Evolutionary conservation across 306 rosid genomes (phyloP), one percentile per base, ranked within the genome.

Genomic region (Geum urbanum): DNA sequence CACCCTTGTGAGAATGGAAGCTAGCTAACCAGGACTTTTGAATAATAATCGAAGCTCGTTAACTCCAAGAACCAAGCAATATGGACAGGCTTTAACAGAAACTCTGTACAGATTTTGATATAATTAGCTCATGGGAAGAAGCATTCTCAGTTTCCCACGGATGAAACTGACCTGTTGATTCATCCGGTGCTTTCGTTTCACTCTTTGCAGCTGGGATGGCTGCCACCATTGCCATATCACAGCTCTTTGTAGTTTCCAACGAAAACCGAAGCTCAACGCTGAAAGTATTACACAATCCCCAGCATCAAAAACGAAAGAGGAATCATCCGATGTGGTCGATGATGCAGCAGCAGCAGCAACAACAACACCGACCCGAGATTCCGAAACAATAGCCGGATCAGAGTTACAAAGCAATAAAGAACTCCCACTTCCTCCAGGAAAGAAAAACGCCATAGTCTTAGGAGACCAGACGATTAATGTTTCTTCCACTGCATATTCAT

Each of bases 111-210:
- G 11, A 4, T 60, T 72, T 66, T 35, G 55, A 78, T 75, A 71
- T 64, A 63, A 67, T 68, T 32, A 32, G 7, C 74, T 56, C 54
- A 92, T 89, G 96, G 95, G 94, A 81, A 86, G 96, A 78, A 86
- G 64, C 63, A 48, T 83, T 60, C n/a, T n/a, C n/a, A n/a, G n/a
- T n/a, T n/a, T n/a, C 85, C 88, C 32, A 13, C 37, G 71, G 81
- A 86, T 71, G 89, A 76, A 24, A 13, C 52, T 3, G 48, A 51
- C 43, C 40, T 56, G 20, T 56, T 85, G 22, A 64, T 77, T 61
- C 88, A 83, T 66, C 89, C 92, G 5, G 0, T 72, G 47, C 51
- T 89, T 3, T 76, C 85, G 0, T 56, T 84, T 77, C 86, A 8
- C 67, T 92, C 61, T 3, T 88, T 2, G 89, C 67, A 0, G 80